Conservation (phyloP, 2,329 filamentous ascomycete genomes). For the Cercospora sp. region DNA sequence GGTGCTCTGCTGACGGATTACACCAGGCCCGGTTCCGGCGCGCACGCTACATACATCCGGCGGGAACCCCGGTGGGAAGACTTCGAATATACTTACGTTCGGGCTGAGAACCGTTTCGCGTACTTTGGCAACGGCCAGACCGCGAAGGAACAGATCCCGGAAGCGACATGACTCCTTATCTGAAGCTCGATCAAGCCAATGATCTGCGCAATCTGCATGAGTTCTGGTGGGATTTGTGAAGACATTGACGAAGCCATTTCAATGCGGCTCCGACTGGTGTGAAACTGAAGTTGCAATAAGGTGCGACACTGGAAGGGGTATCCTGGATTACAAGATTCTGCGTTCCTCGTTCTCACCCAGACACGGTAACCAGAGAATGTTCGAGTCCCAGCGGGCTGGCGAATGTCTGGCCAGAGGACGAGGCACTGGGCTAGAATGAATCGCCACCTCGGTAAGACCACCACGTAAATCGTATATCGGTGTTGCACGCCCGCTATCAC, state of each 20-base stretch:
- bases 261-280: background rate
- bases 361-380: background rate
- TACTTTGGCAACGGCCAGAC: slow-evolving; percentile 68
- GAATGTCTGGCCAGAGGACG: background rate
- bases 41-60: slow-evolving; percentile 60
- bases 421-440: background rate
- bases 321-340: background rate
- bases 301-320: background rate
- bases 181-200: slow-evolving; percentile 57
- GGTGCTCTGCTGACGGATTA: background rate
- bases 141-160: slow-evolving; percentile 56
- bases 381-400: background rate
- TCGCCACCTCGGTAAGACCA: background rate
- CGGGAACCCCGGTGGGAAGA: slow-evolving; percentile 61
- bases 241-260: background rate
- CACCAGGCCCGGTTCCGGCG: slow-evolving; percentile 62
- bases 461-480: background rate
- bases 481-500: background rate
- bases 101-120: slow-evolving; percentile 54
- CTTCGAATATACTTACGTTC: slow-evolving; percentile 55
- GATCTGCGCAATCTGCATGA: slow-evolving; percentile 67
- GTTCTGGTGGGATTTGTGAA: slow-evolving; percentile 56
- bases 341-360: background rate
- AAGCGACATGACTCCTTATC: slow-evolving; percentile 65
- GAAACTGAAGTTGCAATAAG: slow-evolving; percentile 19